Evolutionary conservation across 768 basidiomycete genomes (phyloP).

Genomic region (Suillus placidus): DNA sequence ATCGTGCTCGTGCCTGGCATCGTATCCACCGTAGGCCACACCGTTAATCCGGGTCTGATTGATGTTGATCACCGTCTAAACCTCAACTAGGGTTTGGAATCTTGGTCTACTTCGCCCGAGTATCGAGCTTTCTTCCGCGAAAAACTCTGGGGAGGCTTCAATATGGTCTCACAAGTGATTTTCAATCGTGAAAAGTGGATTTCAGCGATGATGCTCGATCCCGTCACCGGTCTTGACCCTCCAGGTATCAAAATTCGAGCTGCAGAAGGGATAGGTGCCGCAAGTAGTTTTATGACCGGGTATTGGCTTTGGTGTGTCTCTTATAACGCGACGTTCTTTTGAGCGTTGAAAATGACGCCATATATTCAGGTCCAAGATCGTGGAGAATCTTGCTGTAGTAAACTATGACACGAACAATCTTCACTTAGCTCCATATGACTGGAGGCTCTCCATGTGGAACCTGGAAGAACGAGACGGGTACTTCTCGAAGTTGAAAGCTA

Average conservation of each 20-base stretch:
- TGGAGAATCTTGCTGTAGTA: slow-evolving; percentile 92
- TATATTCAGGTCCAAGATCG: slow-evolving; percentile 74
- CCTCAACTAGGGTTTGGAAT: slow-evolving; percentile 72
- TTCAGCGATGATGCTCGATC: slow-evolving; percentile 86
- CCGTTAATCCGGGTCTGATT: not conserved
- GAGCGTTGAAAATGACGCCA: not conserved
- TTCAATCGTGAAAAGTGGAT: slow-evolving; percentile 92
- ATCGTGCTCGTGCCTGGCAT: slow-evolving; percentile 89
- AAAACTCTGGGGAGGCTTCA: slow-evolving; percentile 77
- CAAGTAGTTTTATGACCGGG: slow-evolving; percentile 82
- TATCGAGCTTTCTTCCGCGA: slow-evolving; percentile 92
- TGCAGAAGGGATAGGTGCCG: slow-evolving; percentile 90
- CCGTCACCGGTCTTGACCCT: slow-evolving; percentile 88
- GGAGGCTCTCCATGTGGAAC: slow-evolving; percentile 87
- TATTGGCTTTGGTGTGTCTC: slow-evolving; percentile 87
- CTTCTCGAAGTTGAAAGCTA: slow-evolving; percentile 79
- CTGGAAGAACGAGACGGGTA: slow-evolving; percentile 91
- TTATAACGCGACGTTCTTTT: not conserved
- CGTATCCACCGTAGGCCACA: slow-evolving; percentile 71
- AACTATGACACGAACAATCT: slow-evolving; percentile 93
- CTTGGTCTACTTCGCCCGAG: slow-evolving; percentile 89
- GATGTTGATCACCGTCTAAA: not conserved
- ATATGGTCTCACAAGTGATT: slow-evolving; percentile 81
- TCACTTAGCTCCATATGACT: slow-evolving; percentile 85
- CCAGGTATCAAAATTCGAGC: slow-evolving; percentile 84